Evolutionary conservation across 345 rosid genomes (phyloP), one percentile per base, ranked within the genome.

Genomic region (Hirschfeldia incana): DNA sequence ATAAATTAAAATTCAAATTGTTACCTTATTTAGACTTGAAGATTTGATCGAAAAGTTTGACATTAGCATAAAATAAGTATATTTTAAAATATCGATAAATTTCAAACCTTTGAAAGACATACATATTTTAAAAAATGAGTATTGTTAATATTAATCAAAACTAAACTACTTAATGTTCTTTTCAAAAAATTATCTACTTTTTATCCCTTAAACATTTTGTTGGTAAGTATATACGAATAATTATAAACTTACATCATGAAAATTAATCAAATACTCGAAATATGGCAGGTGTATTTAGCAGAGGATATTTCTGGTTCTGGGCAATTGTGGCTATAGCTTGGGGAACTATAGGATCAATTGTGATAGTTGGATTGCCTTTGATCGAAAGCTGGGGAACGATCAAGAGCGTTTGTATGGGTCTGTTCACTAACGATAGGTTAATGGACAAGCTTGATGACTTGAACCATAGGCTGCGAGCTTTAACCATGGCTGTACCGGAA

Each of bases 231-330:
- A 1, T 26, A 58, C 13, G 8, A 57, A 7, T 26, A 60, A 12
- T n/a, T 8, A 8, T 34, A 39, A 46, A 30, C 7, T 15, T n/a
- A 13, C 12, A 36, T 13, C 67, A 59, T 37, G 37, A 27, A 72
- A 6, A 58, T 28, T 10, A 63, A 63, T 73, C 0, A 11, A 32
- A n/a, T 9, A 26, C 15, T 9, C n/a, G 15, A 63, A 36, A 46
- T 6, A 3, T 36, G 53, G 26, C 55, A 81, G 84, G 84, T 3
- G 77, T 76, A 8, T 94, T 89, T 76, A 85, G 89, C 67, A 75
- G 73, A 62, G 98, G 93, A 32, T 94, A 94, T 70, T 94, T 92
- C 83, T 86, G 92, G 73, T 94, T 94, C 72, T 94, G 98, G 98
- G 91, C 94, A 1, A 88, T 88, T 4, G 84, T 94, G 55, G 89